Conservation (phyloP, 768 basidiomycete species). For the Epithele typhae region DNA sequence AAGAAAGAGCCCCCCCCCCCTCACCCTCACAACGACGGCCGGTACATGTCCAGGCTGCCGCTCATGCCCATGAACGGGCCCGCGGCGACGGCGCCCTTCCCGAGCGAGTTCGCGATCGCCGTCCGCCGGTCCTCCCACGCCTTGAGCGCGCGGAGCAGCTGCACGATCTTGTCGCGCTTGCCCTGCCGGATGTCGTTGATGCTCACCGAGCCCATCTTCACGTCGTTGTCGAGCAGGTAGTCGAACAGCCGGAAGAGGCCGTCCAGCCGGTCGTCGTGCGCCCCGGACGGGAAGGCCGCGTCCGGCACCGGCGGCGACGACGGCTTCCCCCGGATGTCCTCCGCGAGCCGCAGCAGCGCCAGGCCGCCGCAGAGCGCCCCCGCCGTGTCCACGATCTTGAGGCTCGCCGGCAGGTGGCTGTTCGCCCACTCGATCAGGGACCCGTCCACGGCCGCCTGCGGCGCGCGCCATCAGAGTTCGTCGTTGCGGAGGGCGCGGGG, state of each 20-base stretch:
- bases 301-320: constrained; percentile 72
- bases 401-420: constrained; percentile 60
- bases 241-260: constrained; percentile 89
- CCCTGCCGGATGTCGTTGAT: constrained; percentile 90
- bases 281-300: constrained; percentile 65
- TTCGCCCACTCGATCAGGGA: constrained; percentile 89
- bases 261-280: constrained; percentile 76
- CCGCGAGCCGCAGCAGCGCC: constrained; percentile 79
- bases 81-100: constrained; percentile 24
- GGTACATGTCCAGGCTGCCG: constrained; percentile 2
- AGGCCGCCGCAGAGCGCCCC: constrained; percentile 60
- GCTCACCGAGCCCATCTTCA: constrained; percentile 87
- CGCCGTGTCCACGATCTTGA: constrained; percentile 48
- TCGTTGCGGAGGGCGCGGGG: too few species aligned
- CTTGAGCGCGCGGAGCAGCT: constrained; percentile 73
- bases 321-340: constrained; percentile 66
- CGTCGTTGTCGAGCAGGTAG: constrained; percentile 86
- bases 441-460: constrained; percentile 34
- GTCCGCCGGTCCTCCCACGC: constrained; percentile 76
- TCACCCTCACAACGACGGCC: neutral
- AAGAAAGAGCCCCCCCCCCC: too few species aligned
- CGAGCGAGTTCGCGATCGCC: constrained; percentile 50
- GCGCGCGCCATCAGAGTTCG: neutral
- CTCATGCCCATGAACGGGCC: constrained; percentile 25
- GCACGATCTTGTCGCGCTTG: constrained; percentile 74